phyloP scores from a whole-genome alignment of 176 grass and related monocot species.

The Leersia perrieri region DNA sequence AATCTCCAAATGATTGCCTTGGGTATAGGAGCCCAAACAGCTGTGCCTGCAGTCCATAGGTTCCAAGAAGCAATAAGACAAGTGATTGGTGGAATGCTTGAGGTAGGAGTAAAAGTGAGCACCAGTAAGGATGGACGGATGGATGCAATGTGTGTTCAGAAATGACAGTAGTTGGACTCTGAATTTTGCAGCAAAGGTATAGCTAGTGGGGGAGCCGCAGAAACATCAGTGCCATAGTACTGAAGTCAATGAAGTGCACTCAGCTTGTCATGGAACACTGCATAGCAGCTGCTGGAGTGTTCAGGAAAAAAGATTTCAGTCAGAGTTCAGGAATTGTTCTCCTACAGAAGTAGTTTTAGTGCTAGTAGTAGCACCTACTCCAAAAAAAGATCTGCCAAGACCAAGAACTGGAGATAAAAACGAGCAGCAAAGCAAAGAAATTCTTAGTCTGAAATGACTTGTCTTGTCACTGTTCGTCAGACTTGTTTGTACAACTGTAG shows the following conservation, averaged over 20 bases:
- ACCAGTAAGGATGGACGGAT: background rate
- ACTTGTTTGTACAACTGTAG: background rate
- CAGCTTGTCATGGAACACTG: slow-evolving; percentile 8
- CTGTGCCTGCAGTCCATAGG: background rate
- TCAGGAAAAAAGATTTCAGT: slow-evolving; percentile 30
- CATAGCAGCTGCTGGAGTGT: slow-evolving; percentile 2
- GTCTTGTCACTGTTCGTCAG: background rate
- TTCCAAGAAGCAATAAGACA: background rate
- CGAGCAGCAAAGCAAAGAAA: background rate
- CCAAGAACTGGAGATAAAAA: background rate
- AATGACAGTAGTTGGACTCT: background rate
- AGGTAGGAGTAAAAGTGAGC: background rate
- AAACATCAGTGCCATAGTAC: slow-evolving; percentile 10
- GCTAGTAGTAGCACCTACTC: no score
- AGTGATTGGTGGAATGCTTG: background rate
- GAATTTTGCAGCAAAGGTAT: slow-evolving; percentile 18
- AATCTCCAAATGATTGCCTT: slow-evolving; percentile 1
- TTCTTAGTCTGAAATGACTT: background rate
- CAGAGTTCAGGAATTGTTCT: slow-evolving; percentile 18
- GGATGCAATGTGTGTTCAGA: background rate
- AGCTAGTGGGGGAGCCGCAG: background rate
- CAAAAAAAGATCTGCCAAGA: slow-evolving; percentile 10
- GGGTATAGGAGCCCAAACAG: background rate
- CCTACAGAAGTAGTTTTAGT: background rate
- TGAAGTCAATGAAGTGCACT: slow-evolving; percentile 16